Evolutionary conservation across 768 basidiomycete species (phyloP).

Genomic region (Dentipellis sp.): DNA sequence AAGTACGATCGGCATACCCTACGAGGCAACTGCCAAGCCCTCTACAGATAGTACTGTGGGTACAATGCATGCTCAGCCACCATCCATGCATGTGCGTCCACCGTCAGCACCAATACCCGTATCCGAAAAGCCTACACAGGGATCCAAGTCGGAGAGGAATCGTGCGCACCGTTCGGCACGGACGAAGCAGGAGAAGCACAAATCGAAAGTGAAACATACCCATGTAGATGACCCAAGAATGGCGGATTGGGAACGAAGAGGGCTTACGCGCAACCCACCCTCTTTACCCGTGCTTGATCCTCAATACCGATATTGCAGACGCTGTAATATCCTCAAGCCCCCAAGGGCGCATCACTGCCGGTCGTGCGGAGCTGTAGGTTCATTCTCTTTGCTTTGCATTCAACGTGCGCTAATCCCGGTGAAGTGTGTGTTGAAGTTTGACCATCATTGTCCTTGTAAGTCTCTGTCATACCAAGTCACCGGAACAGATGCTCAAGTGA

Average conservation of each 20-base stretch:
- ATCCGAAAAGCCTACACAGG: not conserved
- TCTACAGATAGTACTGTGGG: not conserved
- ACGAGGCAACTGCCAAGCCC: not conserved
- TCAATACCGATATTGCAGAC: conserved; percentile 56
- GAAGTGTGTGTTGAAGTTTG: conserved; percentile 75
- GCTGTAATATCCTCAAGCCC: conserved; percentile 63
- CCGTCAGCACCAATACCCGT: not conserved
- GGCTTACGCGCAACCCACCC: conserved; percentile 22
- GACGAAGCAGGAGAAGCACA: too few relatives aligned
- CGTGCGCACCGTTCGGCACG: not conserved
- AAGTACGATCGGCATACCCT: not conserved
- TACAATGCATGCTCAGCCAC: not conserved
- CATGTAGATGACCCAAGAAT: too few relatives aligned
- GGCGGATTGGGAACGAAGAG: not conserved
- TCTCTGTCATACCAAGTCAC: conserved; percentile 4
- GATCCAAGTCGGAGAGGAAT: not conserved
- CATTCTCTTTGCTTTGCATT: not conserved
- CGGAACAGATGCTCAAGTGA: not conserved
- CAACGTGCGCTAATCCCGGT: not conserved
- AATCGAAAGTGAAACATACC: too few relatives aligned
- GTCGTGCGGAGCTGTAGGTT: conserved; percentile 68
- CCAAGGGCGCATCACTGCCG: conserved; percentile 74
- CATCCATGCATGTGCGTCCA: too few relatives aligned
- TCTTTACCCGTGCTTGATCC: conserved; percentile 43
- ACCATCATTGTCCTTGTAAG: conserved; percentile 87